A percentile compares a stretch with the other conserved stretches of the same genome.
phyloP scores from a whole-genome alignment of 139 green algal species.

The Bryopsis sp. region DNA sequence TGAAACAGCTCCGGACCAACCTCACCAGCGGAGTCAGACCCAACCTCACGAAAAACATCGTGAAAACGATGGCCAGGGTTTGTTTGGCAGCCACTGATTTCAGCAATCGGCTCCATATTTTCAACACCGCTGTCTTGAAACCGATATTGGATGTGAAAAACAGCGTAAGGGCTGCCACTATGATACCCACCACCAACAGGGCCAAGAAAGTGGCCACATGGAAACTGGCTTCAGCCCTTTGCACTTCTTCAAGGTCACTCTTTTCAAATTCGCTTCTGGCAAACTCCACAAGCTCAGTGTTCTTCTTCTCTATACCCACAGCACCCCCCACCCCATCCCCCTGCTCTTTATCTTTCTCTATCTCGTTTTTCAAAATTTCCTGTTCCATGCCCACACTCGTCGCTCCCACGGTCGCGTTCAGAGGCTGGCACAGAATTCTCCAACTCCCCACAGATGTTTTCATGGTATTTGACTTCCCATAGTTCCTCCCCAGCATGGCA shows the following conservation, averaged over 20 bases:
- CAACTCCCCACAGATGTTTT: too few species aligned
- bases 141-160: slow-evolving; percentile 14
- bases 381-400: too few species aligned
- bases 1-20: background rate
- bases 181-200: background rate
- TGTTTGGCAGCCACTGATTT: background rate
- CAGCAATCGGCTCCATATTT: slow-evolving; percentile 7
- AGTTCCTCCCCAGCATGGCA: too few species aligned
- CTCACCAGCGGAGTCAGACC: slow-evolving; percentile 15
- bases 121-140: slow-evolving; percentile 15
- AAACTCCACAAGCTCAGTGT: too few species aligned
- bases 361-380: too few species aligned
- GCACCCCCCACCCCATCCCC: background rate
- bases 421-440: too few species aligned
- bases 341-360: too few species aligned
- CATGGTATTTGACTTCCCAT: too few species aligned
- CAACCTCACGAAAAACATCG: slow-evolving; percentile 18
- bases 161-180: background rate
- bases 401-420: too few species aligned
- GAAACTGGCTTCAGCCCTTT: too few species aligned
- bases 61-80: background rate
- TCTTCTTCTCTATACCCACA: too few species aligned
- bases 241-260: background rate
- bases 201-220: background rate
- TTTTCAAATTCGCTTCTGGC: too few species aligned